Percentiles rank a stretch among this genome's conserved stretches.
phyloP scores from a whole-genome alignment of 1,284 basidiomycete genomes.

The Xerocomus tenax region DNA sequence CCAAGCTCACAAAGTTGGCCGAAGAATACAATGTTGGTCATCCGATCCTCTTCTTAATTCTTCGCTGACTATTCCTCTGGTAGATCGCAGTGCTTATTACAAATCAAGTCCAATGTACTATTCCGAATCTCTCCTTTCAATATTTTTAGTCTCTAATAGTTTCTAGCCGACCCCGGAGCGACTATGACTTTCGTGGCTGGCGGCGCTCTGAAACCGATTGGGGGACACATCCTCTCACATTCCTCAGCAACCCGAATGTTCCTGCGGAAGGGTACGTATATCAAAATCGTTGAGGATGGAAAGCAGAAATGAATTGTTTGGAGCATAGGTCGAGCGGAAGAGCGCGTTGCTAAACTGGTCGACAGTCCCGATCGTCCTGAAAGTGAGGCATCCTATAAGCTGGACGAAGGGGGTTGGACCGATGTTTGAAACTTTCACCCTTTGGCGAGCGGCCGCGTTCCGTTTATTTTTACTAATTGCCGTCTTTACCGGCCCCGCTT shows the following conservation, averaged over 20 bases:
- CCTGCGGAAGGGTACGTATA: slow-evolving; percentile 70
- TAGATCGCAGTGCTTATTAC: slow-evolving; percentile 82
- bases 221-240: slow-evolving; percentile 80
- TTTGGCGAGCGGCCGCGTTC: background rate
- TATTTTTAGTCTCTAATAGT: slow-evolving; percentile 11
- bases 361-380: slow-evolving; percentile 89
- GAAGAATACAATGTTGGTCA: slow-evolving; percentile 73
- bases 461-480: background rate
- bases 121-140: background rate
- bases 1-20: slow-evolving; percentile 81
- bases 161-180: slow-evolving; percentile 80
- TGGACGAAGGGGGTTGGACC: slow-evolving; percentile 79
- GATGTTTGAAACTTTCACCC: slow-evolving; percentile 45
- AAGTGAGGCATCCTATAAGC: slow-evolving; percentile 85
- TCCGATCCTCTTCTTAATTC: background rate
- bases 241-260: slow-evolving; percentile 79
- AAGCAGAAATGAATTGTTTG: background rate
- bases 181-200: slow-evolving; percentile 91
- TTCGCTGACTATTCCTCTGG: slow-evolving; percentile 13
- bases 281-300: background rate
- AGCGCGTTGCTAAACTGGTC: slow-evolving; percentile 90
- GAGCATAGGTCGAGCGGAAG: slow-evolving; percentile 73
- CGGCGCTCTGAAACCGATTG: slow-evolving; percentile 78
- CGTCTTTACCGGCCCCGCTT: background rate
- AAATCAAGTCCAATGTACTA: slow-evolving; percentile 81